Conservation (phyloP, 73 alveolate species). For the Blepharisma stoltei region DNA sequence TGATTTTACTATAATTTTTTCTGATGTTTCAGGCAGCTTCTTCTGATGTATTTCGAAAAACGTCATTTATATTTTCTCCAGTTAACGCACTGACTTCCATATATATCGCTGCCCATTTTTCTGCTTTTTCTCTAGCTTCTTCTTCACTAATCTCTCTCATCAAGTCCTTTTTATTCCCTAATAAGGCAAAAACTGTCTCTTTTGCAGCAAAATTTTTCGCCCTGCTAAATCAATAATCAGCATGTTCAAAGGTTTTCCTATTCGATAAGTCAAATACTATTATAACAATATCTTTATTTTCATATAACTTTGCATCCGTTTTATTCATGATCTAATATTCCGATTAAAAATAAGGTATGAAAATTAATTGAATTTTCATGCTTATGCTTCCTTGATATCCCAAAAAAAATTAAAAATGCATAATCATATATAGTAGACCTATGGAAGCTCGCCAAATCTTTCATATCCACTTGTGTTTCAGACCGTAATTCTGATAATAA, state of each 20-base stretch:
- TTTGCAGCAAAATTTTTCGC: not conserved
- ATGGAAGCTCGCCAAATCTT: no score
- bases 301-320: no score
- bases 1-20: no score
- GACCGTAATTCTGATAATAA: no score
- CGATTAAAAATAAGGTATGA: no score
- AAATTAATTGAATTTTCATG: no score
- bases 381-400: no score
- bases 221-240: not conserved
- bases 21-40: not conserved
- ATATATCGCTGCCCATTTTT: not conserved
- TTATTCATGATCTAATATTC: no score
- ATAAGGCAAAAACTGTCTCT: not conserved
- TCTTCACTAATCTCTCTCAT: not conserved
- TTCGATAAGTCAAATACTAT: not conserved
- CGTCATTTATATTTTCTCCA: not conserved
- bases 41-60: not conserved
- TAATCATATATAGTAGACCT: no score
- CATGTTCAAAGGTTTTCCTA: not conserved
- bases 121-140: not conserved
- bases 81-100: not conserved
- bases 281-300: not conserved
- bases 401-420: no score
- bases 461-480: no score
- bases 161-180: not conserved